Evolutionary conservation across 805 yeast genomes (phyloP).

Genomic region (Saccharomycopsis amapae): DNA sequence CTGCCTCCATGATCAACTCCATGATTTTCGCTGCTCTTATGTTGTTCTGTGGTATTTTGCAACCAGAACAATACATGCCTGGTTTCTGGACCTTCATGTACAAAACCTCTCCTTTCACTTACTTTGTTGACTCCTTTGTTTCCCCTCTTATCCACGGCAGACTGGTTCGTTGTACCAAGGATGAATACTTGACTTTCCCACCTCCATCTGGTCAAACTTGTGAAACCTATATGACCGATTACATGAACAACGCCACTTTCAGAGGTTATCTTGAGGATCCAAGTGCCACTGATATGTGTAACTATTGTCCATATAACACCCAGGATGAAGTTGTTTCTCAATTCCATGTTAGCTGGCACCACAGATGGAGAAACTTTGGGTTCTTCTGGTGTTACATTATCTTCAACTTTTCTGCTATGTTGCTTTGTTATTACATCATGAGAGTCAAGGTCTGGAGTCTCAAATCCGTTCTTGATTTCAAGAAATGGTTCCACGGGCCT

Average conservation of each 20-base stretch:
- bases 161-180: conserved; percentile 31
- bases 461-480: conserved; percentile 30
- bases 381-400: conserved; percentile 40
- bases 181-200: conserved; percentile 34
- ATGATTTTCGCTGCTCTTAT: conserved; percentile 30
- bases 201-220: conserved; percentile 47
- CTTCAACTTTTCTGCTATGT: conserved; percentile 38
- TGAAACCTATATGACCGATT: conserved; percentile 34
- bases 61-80: conserved; percentile 38
- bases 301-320: conserved; percentile 33
- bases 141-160: conserved; percentile 35
- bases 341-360: conserved; percentile 33
- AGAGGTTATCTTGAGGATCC: conserved; percentile 42
- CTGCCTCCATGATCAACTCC: conserved; percentile 36
- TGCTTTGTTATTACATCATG: conserved; percentile 29
- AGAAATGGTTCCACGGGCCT: conserved; percentile 37
- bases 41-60: conserved; percentile 37
- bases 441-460: conserved; percentile 34
- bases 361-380: conserved; percentile 64
- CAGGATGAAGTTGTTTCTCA: conserved; percentile 29
- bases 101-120: conserved; percentile 41
- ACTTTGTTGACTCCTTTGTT: conserved; percentile 39
- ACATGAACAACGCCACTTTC: conserved; percentile 29
- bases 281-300: conserved; percentile 34
- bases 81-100: conserved; percentile 44